Evolutionary conservation across 106 monocot species (phyloP), one percentile per base, ranked within the genome.

Genomic region (Vanilla planifolia): DNA sequence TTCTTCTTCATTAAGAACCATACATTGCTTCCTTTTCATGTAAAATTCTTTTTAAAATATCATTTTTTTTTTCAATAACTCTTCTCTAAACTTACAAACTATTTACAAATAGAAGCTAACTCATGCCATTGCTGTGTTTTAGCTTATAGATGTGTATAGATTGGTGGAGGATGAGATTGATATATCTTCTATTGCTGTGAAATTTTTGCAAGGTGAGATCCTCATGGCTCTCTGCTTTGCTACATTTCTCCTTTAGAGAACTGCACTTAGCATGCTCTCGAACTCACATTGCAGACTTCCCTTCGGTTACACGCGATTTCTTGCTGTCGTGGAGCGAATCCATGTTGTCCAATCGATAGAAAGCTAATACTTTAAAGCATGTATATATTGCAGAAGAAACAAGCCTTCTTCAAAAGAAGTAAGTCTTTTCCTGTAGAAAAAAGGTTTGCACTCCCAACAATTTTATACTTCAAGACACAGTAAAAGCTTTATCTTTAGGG

Each of bases 291-390:
- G 72, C 85, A 95, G 94, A 89, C 39, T 69, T 95, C 5, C 89
- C 94, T 48, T 43, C 68, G 35, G 67, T 77, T 56, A 76, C 94
- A 11, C 86, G 94, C 26, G 89, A 95, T 55, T 75, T 89, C 14
- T 85, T 89, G 75, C 89, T 95, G 57, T 83, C 77, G 25, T 95
- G 94, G 94, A 95, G 83, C 47, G 86, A 95, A 3, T 89, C 89
- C 6, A 63, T 95, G 33, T 75, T 95, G n/a, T 83, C 89, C 30
- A 80, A 86, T 59, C 85, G 89, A 5, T 57, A n/a, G n/a, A n/a
- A n/a, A n/a, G n/a, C n/a, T n/a, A n/a, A n/a, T n/a, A n/a, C n/a
- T n/a, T n/a, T n/a, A n/a, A n/a, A n/a, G n/a, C n/a, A n/a, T n/a
- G n/a, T n/a, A n/a, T n/a, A n/a, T n/a, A n/a, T n/a, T n/a, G n/a